These are phyloP conservation scores for Priceomyces haplophilus DNA, from an alignment of 805 yeast species.

Conservation along the genomic window DNA sequence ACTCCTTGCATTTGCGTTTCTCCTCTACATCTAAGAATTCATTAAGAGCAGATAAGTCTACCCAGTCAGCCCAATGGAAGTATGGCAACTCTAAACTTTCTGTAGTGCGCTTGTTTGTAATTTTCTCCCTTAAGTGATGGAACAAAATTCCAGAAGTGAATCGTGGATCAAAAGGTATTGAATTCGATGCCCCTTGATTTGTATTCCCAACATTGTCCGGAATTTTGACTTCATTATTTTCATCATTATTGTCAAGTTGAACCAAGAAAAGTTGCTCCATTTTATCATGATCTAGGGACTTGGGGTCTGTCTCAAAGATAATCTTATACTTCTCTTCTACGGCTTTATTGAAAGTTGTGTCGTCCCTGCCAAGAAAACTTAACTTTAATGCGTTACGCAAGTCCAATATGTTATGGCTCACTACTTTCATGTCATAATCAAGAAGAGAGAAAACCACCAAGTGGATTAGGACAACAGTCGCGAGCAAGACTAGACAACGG, in stretches of 20 bases:
- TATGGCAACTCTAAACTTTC: constrained; percentile 12
- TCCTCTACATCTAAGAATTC: constrained; percentile 11
- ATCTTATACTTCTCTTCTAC: neutral
- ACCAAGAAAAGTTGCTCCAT: constrained; percentile 9
- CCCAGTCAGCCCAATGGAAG: constrained; percentile 36
- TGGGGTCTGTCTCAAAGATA: neutral
- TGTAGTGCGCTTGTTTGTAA: constrained; percentile 2
- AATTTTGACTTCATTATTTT: constrained; percentile 8
- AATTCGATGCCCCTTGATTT: constrained; percentile 7
- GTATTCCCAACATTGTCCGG: constrained; percentile 13
- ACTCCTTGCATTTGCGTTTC: constrained; percentile 16
- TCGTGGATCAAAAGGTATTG: constrained; percentile 26
- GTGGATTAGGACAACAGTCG: constrained; percentile 14
- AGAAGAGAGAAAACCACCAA: constrained; percentile 11
- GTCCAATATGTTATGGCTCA: constrained; percentile 4
- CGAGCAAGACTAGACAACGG: constrained; percentile 14
- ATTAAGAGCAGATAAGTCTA: constrained; percentile 22
- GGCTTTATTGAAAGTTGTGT: constrained; percentile 1
- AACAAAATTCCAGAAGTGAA: constrained; percentile 23
- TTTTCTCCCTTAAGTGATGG: constrained; percentile 14
- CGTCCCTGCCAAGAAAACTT: neutral
- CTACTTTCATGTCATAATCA: constrained; percentile 7
- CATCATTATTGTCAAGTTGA: constrained; percentile 6
- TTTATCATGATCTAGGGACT: constrained; percentile 6
- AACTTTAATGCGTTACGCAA: neutral